These are phyloP conservation scores for Meyerozyma athensensis DNA, from an alignment of 1,139 yeast species.

Conservation along the genomic window DNA sequence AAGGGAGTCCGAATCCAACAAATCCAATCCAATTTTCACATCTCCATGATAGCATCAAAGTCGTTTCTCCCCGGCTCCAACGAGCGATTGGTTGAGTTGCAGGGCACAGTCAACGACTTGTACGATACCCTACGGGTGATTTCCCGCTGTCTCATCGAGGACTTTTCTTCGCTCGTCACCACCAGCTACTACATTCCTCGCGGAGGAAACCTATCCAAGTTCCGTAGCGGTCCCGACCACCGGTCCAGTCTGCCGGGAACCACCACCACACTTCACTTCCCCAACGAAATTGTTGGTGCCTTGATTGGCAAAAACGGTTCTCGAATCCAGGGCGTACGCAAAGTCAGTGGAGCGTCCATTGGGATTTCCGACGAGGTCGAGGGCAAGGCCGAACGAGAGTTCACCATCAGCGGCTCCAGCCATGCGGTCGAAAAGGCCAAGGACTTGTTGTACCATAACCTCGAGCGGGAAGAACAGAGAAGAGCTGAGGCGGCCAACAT, in stretches of 20 bases:
- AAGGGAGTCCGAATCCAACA: conserved; percentile 79
- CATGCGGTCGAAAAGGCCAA: conserved; percentile 68
- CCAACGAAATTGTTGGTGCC: conserved; percentile 86
- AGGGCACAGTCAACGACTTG: conserved; percentile 69
- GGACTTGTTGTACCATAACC: conserved; percentile 62
- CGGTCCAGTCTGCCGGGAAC: conserved; percentile 6
- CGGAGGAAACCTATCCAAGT: conserved; percentile 15
- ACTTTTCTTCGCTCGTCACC: conserved; percentile 61
- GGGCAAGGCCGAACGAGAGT: conserved; percentile 59
- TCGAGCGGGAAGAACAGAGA: conserved; percentile 74
- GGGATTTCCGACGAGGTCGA: conserved; percentile 72
- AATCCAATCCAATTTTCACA: conserved; percentile 64
- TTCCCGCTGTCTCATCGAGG: conserved; percentile 71
- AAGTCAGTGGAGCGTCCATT: conserved; percentile 75
- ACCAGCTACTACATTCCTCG: conserved; percentile 65
- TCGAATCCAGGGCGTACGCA: conserved; percentile 82
- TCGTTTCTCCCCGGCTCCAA: conserved; percentile 79
- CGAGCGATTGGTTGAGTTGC: conserved; percentile 85
- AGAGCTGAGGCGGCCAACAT: conserved; percentile 32
- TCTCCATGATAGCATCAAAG: conserved; percentile 85
- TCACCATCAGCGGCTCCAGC: conserved; percentile 67
- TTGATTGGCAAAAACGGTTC: conserved; percentile 84
- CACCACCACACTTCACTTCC: conserved; percentile 35
- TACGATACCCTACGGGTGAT: conserved; percentile 56
- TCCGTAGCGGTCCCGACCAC: neutral